Percentiles rank a stretch among this genome's conserved stretches.
Conservation (phyloP, 129 eudicot species). For the Calendula officinalis region DNA sequence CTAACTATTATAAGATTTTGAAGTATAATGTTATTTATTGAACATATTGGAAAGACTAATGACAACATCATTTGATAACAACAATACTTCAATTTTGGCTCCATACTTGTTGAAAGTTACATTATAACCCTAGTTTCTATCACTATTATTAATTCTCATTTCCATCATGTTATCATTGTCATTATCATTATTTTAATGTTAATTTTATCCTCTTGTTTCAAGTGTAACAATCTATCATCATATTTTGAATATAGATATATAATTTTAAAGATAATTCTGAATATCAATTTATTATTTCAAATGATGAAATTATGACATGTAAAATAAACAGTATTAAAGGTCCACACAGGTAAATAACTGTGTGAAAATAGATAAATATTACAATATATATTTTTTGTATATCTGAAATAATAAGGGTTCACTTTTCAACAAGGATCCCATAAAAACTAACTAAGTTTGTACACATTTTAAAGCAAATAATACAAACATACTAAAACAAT, state of each 20-base stretch:
- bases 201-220: not conserved
- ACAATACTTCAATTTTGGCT: not conserved
- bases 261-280: not conserved
- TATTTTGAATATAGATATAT: not conserved
- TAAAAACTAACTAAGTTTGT: too few species aligned
- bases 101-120: conserved; percentile 3
- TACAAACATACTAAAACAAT: too few species aligned
- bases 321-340: too few species aligned
- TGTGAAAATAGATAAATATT: too few species aligned
- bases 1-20: too few species aligned
- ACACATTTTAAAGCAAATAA: too few species aligned
- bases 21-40: too few species aligned
- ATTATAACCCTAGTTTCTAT: not conserved
- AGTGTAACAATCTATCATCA: not conserved
- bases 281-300: not conserved
- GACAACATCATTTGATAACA: not conserved
- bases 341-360: too few species aligned
- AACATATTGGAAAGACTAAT: not conserved
- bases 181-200: not conserved
- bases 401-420: too few species aligned
- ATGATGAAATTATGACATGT: not conserved
- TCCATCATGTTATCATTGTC: not conserved
- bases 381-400: too few species aligned
- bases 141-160: conserved; percentile 3
- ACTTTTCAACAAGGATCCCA: too few species aligned